Conservation (phyloP, 106 monocot species). For the Acorus gramineus region DNA sequence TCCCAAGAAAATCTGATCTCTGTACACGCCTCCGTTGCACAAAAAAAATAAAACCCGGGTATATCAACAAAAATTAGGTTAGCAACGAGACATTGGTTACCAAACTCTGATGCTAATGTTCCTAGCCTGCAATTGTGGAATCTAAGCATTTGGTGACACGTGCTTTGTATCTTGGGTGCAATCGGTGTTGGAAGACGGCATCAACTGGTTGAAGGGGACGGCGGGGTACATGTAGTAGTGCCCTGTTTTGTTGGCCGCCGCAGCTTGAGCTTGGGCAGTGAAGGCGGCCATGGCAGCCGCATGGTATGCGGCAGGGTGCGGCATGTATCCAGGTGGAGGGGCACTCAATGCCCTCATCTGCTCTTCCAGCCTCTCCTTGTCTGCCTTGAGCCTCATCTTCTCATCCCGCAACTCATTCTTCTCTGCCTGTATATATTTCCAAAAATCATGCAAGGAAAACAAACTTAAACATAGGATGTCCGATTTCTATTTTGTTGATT, state of each 20-base stretch:
- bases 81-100: no score
- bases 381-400: constrained; percentile 54
- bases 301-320: constrained; percentile 37
- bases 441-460: no score
- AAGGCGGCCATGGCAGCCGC: constrained; percentile 10
- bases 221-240: constrained; percentile 22
- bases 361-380: constrained; percentile 75
- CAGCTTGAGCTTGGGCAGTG: constrained; percentile 12
- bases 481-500: no score
- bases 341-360: constrained; percentile 49
- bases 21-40: no score
- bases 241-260: constrained; percentile 12
- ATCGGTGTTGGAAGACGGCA: constrained; percentile 41
- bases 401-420: constrained; percentile 79
- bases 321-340: constrained; percentile 36
- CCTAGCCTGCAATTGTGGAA: background rate
- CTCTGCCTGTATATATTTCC: constrained; percentile 30
- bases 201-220: constrained; percentile 55
- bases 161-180: constrained; percentile 58
- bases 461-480: no score
- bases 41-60: no score
- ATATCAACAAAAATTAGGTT: no score
- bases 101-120: no score
- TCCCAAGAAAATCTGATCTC: no score
- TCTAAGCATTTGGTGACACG: constrained; percentile 61